Conservation (phyloP, 768 basidiomycete species). For the Crepidotus variabilis region DNA sequence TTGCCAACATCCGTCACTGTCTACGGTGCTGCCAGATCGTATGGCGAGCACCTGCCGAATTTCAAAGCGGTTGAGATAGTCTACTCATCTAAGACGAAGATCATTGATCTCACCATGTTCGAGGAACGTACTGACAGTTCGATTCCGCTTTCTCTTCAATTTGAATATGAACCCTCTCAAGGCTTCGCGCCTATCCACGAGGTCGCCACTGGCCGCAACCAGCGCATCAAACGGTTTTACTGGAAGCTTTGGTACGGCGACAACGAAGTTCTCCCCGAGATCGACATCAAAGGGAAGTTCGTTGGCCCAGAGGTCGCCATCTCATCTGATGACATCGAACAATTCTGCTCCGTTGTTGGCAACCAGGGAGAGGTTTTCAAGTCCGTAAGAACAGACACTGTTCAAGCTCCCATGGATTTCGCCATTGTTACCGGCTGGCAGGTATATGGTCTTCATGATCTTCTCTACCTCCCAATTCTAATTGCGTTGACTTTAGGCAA, state of each 20-base stretch:
- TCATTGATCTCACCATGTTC: slow-evolving; percentile 70
- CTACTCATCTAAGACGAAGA: slow-evolving; percentile 46
- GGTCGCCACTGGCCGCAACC: slow-evolving; percentile 76
- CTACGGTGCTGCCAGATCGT: slow-evolving; percentile 79
- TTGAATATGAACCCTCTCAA: slow-evolving; percentile 82
- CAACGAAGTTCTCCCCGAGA: slow-evolving; percentile 67
- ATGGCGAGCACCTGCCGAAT: slow-evolving; percentile 61
- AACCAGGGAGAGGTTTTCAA: slow-evolving; percentile 93
- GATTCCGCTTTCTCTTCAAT: slow-evolving; percentile 79
- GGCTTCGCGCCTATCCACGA: slow-evolving; percentile 95
- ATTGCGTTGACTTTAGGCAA: slow-evolving; percentile 57
- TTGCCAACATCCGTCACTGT: slow-evolving; percentile 56
- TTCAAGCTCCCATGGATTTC: slow-evolving; percentile 97
- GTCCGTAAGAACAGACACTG: slow-evolving; percentile 58
- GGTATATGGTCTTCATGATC: slow-evolving; percentile 43
- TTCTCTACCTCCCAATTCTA: slow-evolving; percentile 4
- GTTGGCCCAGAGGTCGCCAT: slow-evolving; percentile 84
- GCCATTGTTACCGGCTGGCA: slow-evolving; percentile 99
- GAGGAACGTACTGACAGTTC: slow-evolving; percentile 79
- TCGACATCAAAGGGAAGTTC: slow-evolving; percentile 80
- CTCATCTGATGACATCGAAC: slow-evolving; percentile 71
- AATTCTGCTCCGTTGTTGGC: slow-evolving; percentile 90
- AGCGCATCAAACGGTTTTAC: slow-evolving; percentile 94
- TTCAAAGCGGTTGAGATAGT: slow-evolving; percentile 84
- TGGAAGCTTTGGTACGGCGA: slow-evolving; percentile 99